Base-by-base conservation (phyloP, 116 monocot genomes). In the Posidonia oceanica region DNA sequence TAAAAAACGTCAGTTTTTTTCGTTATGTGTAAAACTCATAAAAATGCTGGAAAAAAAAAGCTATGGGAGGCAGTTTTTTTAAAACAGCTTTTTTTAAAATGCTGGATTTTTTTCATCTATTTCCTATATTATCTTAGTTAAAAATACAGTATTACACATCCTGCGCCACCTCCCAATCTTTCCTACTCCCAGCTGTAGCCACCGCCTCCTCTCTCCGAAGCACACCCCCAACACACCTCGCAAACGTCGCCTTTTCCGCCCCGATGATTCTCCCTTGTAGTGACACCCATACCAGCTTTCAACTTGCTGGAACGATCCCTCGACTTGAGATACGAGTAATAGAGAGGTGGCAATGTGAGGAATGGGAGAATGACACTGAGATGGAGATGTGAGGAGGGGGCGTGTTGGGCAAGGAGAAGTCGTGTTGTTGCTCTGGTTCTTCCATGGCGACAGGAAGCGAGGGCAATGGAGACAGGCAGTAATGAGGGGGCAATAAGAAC, bases 201-300 rank as follows among this genome's bases (percentile, higher is more conserved):
- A 77, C 69, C 38, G 78, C 69, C 62, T 87, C 91, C 59, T 80
- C 75, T 4, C 15, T 15, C 42, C 69, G 56, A 58, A 96, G 63
- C 4, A 78, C 81, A 40, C 77, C 76, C 0, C 79, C 77, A 0
- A 89, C 61, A 20, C 75, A 4, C 17, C 48, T 36, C 1, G 89
- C 80, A 0, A 85, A 87, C 14, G 89, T 79, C 21, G 83, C 85
- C 74, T 81, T 87, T 55, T 79, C 71, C 10, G 72, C 85, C 14
- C 80, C 87, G 36, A 85, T 55, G 23, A 89, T 75, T 39, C 78
- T 78, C 14, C 84, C 86, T 58, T 89, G 84, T 7, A 89, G 79
- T n/a, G 83, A 83, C 38, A 87, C 18, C 89, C 89, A 94, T 7
- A 85, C 75, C 61, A 72, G 71, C 54, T 59, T 54, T 66, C 71